A percentile compares a stretch with the other conserved stretches of the same genome.
Conservation (phyloP, 208 protist genomes). For the Trypanosoma caninum region DNA sequence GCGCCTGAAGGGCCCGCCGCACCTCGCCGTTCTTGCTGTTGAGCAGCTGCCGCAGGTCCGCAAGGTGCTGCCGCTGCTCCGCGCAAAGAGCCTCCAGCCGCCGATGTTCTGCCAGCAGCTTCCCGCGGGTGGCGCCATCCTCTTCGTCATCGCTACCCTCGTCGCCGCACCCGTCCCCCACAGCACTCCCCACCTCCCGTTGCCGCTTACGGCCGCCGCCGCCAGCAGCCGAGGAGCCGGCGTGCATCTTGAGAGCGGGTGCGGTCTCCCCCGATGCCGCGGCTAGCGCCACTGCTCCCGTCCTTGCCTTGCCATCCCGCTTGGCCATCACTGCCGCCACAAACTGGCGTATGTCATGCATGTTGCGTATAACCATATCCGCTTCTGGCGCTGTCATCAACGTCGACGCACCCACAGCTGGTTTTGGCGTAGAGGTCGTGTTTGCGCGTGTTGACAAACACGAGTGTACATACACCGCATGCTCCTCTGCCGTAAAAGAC, state of each 20-base stretch:
- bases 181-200: neutral
- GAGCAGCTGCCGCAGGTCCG: slow-evolving; percentile 51
- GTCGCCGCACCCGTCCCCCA: slow-evolving; percentile 22
- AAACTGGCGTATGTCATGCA: slow-evolving; percentile 41
- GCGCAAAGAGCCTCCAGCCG: slow-evolving; percentile 7
- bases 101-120: slow-evolving; percentile 4
- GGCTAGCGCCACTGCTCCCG: neutral
- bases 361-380: slow-evolving; percentile 34
- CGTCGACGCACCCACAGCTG: too few relatives aligned
- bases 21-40: slow-evolving; percentile 59
- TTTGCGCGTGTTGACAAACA: slow-evolving; percentile 28
- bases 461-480: slow-evolving; percentile 61
- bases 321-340: slow-evolving; percentile 18
- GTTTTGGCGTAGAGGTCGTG: neutral
- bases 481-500: slow-evolving; percentile 46
- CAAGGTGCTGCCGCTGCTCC: slow-evolving; percentile 37
- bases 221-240: neutral
- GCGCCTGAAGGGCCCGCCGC: slow-evolving; percentile 37
- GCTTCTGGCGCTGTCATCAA: slow-evolving; percentile 38
- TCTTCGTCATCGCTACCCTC: slow-evolving; percentile 12
- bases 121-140: neutral
- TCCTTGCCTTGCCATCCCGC: neutral
- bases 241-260: slow-evolving; percentile 11
- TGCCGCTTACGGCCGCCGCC: neutral
- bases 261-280: neutral